Evolutionary conservation across 1,139 yeast genomes (phyloP).

Genomic region (Pichia sp.): DNA sequence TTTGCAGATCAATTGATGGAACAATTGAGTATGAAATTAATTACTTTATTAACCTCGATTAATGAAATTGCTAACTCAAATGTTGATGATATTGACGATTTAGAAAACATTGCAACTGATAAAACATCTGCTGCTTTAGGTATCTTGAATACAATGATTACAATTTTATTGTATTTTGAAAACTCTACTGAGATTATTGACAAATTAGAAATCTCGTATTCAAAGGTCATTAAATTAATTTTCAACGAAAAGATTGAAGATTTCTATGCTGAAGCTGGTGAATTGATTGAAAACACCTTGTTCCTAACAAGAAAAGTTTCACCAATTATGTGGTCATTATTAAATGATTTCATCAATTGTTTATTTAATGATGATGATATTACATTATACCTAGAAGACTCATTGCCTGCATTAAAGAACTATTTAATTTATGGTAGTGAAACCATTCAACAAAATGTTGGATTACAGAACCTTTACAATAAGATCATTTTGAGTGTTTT

Average conservation of each 20-base stretch:
- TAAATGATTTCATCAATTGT: conserved; percentile 44
- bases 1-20: conserved; percentile 84
- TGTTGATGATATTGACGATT: conserved; percentile 39
- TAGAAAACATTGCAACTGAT: conserved; percentile 52
- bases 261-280: conserved; percentile 76
- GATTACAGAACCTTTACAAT: conserved; percentile 29
- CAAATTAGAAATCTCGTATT: conserved; percentile 63
- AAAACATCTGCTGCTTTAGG: conserved; percentile 88
- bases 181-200: conserved; percentile 63
- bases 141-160: conserved; percentile 76
- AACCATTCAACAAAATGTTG: conserved; percentile 35
- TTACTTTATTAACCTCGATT: conserved; percentile 66
- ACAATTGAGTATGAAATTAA: conserved; percentile 72
- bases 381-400: conserved; percentile 60
- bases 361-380: conserved; percentile 35
- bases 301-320: conserved; percentile 67
- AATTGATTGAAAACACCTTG: conserved; percentile 78
- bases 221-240: conserved; percentile 67
- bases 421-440: conserved; percentile 66
- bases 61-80: conserved; percentile 51
- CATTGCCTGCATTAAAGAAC: conserved; percentile 69
- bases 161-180: conserved; percentile 82
- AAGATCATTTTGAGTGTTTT: conserved; percentile 29
- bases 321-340: conserved; percentile 70
- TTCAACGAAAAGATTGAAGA: conserved; percentile 63